Evolutionary conservation across 306 rosid species (phyloP), one percentile per base, ranked within the genome.

Genomic region (Acmispon strigosus): DNA sequence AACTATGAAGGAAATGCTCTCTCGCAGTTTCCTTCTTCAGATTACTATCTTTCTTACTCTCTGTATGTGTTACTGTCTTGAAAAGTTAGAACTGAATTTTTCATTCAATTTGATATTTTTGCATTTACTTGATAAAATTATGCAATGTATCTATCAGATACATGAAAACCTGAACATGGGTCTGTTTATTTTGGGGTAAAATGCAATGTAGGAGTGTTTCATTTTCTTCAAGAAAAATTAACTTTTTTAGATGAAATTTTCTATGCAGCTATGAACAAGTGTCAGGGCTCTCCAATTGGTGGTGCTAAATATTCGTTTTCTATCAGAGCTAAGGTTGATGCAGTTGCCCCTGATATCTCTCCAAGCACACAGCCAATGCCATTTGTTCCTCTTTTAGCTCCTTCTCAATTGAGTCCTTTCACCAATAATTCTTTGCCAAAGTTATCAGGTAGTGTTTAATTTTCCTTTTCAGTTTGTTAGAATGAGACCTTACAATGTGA

Each of bases 371-470:
- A 82, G 52, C 77, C 84, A 42, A 75, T 75, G 22, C 90, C 94
- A 34, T 82, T 83, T 77, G 76, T 86, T 82, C 94, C 90, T 43
- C 58, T 75, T 24, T 27, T 88, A 76, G 82, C 85, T 49, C 90
- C 86, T 68, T 85, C 90, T 27, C 88, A 84, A 6, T 65, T 87
- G 86, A 76, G 39, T 16, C 80, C 90, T 34, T 81, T 88, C 77
- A 72, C 80, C 52, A 80, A 82, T 69, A 42, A 29, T 58, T 82
- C 78, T 15, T 10, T 67, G 43, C 87, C 85, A 1, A 70, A 47
- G 39, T 80, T 86, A 57, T 88, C 89, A 77, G 90, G 90, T 86
- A 56, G 27, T 18, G 37, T 62, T 52, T 70, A 15, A 62, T 59
- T 58, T 81, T 54, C n/a, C 54, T 74, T 74, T 69, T 6, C 50